Conservation (phyloP, 345 rosid genomes). For the Eucalyptus marginata region DNA sequence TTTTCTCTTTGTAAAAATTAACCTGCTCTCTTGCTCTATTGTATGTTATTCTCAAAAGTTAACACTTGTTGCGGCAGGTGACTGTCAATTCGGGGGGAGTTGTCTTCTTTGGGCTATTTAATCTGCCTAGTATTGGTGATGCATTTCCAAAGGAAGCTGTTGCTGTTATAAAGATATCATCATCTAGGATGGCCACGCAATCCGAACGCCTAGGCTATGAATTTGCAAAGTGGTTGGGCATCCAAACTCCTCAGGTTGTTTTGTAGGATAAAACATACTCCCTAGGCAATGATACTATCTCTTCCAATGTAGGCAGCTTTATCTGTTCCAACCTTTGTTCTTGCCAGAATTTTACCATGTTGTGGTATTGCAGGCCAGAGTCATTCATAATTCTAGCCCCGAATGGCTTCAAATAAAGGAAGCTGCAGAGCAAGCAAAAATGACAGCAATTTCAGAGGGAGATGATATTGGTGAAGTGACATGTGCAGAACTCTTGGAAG, state of each 20-base stretch:
- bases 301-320: background rate
- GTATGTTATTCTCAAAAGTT: constrained; percentile 7
- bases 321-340: background rate
- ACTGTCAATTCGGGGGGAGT: constrained; percentile 98
- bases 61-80: constrained; percentile 39
- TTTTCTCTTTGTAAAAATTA: background rate
- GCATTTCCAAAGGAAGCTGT: constrained; percentile 64
- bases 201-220: constrained; percentile 99
- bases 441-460: constrained; percentile 52
- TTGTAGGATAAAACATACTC: background rate
- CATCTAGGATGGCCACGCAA: constrained; percentile 98
- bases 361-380: constrained; percentile 60
- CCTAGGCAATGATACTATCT: background rate
- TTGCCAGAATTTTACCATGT: background rate
- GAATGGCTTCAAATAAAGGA: constrained; percentile 90
- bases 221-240: constrained; percentile 92
- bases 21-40: background rate
- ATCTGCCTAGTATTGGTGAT: constrained; percentile 32
- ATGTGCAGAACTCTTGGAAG: constrained; percentile 94
- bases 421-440: constrained; percentile 91
- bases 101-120: constrained; percentile 94
- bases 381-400: constrained; percentile 69
- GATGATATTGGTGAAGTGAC: constrained; percentile 89
- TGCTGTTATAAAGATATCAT: constrained; percentile 94
- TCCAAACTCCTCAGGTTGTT: constrained; percentile 86